Evolutionary conservation across 495 filamentous ascomycete genomes (phyloP).

Genomic region (Trichoderma asperelloides): DNA sequence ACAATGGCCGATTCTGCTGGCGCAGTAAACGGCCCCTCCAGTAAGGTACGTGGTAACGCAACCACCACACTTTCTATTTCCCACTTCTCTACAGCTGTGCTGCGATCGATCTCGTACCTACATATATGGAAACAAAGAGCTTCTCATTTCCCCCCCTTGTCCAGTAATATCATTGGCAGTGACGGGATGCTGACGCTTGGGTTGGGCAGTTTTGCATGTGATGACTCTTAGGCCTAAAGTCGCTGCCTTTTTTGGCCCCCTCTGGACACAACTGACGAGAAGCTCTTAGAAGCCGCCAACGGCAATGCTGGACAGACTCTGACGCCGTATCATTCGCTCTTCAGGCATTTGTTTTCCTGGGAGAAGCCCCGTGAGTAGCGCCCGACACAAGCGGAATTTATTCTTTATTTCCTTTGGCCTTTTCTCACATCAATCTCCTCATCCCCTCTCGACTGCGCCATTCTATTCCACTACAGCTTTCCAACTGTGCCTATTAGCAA

Average conservation of each 20-base stretch:
- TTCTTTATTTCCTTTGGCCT: not conserved
- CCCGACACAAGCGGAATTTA: not conserved
- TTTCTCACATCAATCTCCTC: not conserved
- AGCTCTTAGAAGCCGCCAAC: slow-evolving; percentile 3
- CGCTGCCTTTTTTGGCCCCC: not conserved
- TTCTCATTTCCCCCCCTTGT: not conserved
- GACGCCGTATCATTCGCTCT: slow-evolving; percentile 94
- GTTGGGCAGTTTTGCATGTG: slow-evolving; percentile 5
- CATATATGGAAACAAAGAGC: not conserved
- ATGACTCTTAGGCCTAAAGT: not conserved
- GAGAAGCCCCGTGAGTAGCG: slow-evolving; percentile 39
- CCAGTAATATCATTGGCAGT: not conserved
- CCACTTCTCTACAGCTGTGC: not conserved
- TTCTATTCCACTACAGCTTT: no score
- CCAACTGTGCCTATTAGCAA: not conserved
- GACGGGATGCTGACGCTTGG: slow-evolving; percentile 14
- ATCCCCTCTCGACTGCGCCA: not conserved
- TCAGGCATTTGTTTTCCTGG: slow-evolving; percentile 75
- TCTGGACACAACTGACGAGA: slow-evolving; percentile 2
- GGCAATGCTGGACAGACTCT: slow-evolving; percentile 59
- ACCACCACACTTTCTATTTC: slow-evolving; percentile 1
- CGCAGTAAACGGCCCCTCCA: not conserved
- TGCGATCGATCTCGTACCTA: slow-evolving; percentile 2
- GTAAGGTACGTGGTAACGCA: not conserved
- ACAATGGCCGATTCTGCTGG: not conserved